phyloP scores from a whole-genome alignment of 306 rosid species.

The Erythrophleum fordii region DNA sequence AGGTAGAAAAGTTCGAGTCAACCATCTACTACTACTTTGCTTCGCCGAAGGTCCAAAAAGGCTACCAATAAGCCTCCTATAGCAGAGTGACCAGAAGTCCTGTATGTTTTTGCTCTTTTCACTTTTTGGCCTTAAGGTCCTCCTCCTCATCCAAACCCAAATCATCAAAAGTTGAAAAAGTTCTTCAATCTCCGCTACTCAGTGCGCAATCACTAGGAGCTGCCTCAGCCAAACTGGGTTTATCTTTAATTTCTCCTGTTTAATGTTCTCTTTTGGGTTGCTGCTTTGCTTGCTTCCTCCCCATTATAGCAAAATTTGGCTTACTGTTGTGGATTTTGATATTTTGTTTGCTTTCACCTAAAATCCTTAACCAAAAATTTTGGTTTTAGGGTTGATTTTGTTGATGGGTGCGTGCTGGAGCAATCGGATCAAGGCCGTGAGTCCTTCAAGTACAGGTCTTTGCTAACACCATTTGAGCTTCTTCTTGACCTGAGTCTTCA shows the following conservation, averaged over 20 bases:
- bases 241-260: conserved; percentile 20
- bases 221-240: conserved; percentile 39
- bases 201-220: conserved; percentile 43
- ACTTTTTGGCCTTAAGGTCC: neutral
- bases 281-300: conserved; percentile 4
- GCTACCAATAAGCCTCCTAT: conserved; percentile 38
- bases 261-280: conserved; percentile 20
- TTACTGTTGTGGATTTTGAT: conserved; percentile 23
- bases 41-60: conserved; percentile 46
- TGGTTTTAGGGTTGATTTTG: conserved; percentile 41
- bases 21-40: conserved; percentile 33
- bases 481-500: conserved; percentile 13
- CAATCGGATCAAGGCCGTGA: conserved; percentile 70
- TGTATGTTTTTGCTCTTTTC: conserved; percentile 29
- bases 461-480: conserved; percentile 9
- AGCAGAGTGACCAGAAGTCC: conserved; percentile 23
- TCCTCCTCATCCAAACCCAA: conserved; percentile 39
- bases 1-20: conserved; percentile 36
- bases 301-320: conserved; percentile 6
- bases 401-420: conserved; percentile 98
- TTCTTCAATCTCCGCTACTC: conserved; percentile 32
- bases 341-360: conserved; percentile 38
- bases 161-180: conserved; percentile 30
- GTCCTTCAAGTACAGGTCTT: conserved; percentile 66
- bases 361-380: conserved; percentile 33